Percentiles rank a stretch among this genome's conserved stretches.
These are phyloP conservation scores for Friedmanniomyces endolithicus DNA, from an alignment of 495 filamentous ascomycete genomes.

Conservation along the genomic window DNA sequence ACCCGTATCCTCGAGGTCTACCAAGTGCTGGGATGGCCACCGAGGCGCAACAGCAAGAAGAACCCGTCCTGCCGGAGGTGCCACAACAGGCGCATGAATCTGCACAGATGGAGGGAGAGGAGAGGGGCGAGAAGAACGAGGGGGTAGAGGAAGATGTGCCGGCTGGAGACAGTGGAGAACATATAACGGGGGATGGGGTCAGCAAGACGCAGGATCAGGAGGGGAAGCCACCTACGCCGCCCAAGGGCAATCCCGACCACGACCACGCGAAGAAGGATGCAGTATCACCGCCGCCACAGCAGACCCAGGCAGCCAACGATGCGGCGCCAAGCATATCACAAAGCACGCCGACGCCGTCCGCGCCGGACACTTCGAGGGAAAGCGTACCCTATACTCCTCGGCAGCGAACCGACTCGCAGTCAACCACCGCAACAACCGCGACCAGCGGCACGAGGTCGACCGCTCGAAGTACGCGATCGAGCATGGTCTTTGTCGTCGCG, in stretches of 20 bases:
- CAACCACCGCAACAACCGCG: conserved; percentile 42
- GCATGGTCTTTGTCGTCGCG: conserved; percentile 85
- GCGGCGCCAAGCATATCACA: neutral
- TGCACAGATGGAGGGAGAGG: conserved; percentile 2
- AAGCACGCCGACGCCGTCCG: neutral
- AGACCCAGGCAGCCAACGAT: neutral
- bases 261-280: neutral
- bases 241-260: too few relatives aligned
- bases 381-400: conserved; percentile 13
- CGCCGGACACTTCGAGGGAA: conserved; percentile 2
- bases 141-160: neutral
- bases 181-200: neutral
- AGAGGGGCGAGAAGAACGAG: conserved; percentile 7
- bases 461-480: conserved; percentile 67
- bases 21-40: conserved; percentile 26
- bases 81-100: neutral
- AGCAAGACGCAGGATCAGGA: neutral
- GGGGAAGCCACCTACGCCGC: neutral
- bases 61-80: conserved; percentile 1
- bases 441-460: conserved; percentile 37
- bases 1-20: conserved; percentile 5
- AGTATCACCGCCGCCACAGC: neutral
- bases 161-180: conserved; percentile 5
- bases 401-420: conserved; percentile 44
- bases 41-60: conserved; percentile 11